Conservation (phyloP, 2,329 filamentous ascomycete species). For the Reticulascus tulasneorum region DNA sequence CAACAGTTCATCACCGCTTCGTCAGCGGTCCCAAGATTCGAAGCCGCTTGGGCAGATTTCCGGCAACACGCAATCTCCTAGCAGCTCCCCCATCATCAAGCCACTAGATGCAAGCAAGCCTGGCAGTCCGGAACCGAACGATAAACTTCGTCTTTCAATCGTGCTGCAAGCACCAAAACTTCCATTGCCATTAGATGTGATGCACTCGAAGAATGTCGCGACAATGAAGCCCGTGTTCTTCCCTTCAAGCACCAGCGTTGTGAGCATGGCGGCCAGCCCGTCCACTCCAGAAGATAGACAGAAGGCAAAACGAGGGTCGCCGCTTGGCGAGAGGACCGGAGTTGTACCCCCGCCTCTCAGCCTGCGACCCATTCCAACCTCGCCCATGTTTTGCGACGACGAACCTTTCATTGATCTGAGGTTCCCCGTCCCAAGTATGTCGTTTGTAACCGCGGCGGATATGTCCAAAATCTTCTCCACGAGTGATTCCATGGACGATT, state of each 20-base stretch:
- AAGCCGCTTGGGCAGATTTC: conserved; percentile 2
- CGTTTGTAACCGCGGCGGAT: too few relatives aligned
- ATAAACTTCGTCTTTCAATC: conserved; percentile 4
- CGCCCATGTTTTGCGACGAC: neutral
- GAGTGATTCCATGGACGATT: neutral
- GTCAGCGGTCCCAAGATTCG: neutral
- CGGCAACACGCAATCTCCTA: conserved; percentile 1
- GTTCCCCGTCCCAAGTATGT: too few relatives aligned
- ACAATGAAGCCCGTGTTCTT: conserved; percentile 14
- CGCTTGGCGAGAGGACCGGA: conserved; percentile 5
- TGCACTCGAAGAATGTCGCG: conserved; percentile 12
- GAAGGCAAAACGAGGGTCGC: conserved; percentile 4
- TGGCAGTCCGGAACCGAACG: neutral
- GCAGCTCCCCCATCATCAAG: conserved; percentile 7
- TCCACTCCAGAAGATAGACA: conserved; percentile 11
- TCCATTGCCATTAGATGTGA: neutral
- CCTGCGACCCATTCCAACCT: conserved; percentile 3
- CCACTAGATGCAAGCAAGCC: conserved; percentile 5
- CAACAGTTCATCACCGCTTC: conserved; percentile 2
- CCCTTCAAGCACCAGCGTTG: conserved; percentile 9
- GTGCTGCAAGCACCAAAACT: conserved; percentile 2
- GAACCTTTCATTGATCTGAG: too few relatives aligned
- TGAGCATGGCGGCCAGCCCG: conserved; percentile 12
- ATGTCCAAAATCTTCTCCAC: neutral
- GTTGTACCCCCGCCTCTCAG: conserved; percentile 11